Evolutionary conservation across 768 basidiomycete species (phyloP).

Genomic region (Pleurotus citrinopileatus): DNA sequence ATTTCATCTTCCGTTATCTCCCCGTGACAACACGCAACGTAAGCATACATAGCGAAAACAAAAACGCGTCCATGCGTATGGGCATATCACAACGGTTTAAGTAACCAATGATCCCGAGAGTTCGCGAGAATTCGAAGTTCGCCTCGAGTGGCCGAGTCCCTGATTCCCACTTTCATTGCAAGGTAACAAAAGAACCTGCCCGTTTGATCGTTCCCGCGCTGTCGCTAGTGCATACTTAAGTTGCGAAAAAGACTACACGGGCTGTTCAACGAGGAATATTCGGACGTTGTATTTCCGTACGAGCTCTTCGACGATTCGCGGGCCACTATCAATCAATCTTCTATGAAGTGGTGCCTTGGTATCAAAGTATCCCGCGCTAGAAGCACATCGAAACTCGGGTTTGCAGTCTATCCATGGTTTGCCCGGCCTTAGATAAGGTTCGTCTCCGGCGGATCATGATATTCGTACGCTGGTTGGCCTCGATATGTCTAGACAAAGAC

Average conservation of each 20-base stretch:
- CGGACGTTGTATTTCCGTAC: not conserved
- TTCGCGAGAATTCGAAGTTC: conserved; percentile 10
- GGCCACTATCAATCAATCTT: not conserved
- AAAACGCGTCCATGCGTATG: conserved; percentile 4
- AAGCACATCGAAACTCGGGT: not conserved
- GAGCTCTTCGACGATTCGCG: not conserved
- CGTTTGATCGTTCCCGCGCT: conserved; percentile 6
- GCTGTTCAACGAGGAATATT: not conserved
- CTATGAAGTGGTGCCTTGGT: conserved; percentile 6
- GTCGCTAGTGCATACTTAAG: not conserved
- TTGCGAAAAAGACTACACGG: conserved; percentile 3
- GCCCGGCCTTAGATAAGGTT: conserved; percentile 6
- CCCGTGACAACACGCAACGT: conserved; percentile 3
- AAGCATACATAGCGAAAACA: not conserved
- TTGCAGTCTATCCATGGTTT: not conserved
- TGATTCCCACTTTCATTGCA: conserved; percentile 9
- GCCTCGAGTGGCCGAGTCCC: conserved; percentile 2
- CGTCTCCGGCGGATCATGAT: conserved; percentile 8
- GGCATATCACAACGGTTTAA: not conserved
- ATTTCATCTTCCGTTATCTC: conserved; percentile 4
- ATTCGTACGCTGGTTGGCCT: not conserved
- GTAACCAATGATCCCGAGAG: conserved; percentile 7
- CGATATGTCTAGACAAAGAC: not conserved
- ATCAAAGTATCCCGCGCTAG: not conserved
- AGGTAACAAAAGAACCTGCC: conserved; percentile 6